A percentile compares a stretch with the other conserved stretches of the same genome.
Conservation (phyloP, 495 filamentous ascomycete species). For the Tetracladium marchalianum region DNA sequence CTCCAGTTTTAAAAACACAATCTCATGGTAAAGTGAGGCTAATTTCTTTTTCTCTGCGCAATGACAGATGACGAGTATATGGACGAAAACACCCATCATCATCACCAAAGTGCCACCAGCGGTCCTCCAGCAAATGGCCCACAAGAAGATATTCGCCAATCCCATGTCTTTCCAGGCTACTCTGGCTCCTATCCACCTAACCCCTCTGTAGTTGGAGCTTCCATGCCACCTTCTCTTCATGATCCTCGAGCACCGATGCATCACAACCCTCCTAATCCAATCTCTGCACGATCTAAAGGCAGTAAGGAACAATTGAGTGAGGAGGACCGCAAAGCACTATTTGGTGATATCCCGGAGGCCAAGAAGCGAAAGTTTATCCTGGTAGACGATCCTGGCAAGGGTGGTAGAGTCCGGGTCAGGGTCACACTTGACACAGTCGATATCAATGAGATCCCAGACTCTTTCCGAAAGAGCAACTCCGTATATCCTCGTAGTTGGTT, state of each 20-base stretch:
- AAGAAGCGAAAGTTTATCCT: slow-evolving; percentile 95
- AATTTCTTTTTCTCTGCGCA: slow-evolving; percentile 14
- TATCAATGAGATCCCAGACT: slow-evolving; percentile 89
- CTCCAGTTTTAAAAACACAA: slow-evolving; percentile 18
- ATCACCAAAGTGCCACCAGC: slow-evolving; percentile 40
- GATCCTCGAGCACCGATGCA: slow-evolving; percentile 49
- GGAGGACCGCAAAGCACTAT: slow-evolving; percentile 52
- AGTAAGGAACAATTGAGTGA: slow-evolving; percentile 17
- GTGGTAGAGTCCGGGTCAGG: slow-evolving; percentile 70
- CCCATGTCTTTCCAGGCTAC: slow-evolving; percentile 72
- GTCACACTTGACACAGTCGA: slow-evolving; percentile 82
- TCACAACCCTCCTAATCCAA: slow-evolving; percentile 21
- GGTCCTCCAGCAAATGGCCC: slow-evolving; percentile 14
- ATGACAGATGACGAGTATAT: slow-evolving; percentile 39
- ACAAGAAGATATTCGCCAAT: slow-evolving; percentile 54
- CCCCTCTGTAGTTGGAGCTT: slow-evolving; percentile 39
- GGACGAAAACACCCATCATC: slow-evolving; percentile 51
- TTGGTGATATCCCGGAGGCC: slow-evolving; percentile 73
- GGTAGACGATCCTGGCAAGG: slow-evolving; percentile 76
- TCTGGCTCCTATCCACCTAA: slow-evolving; percentile 47
- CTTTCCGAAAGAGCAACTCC: slow-evolving; percentile 75
- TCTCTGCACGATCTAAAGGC: slow-evolving; percentile 11
- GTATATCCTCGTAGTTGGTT: slow-evolving; percentile 89
- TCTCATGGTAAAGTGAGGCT: slow-evolving; percentile 26
- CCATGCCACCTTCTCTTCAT: slow-evolving; percentile 65